A percentile compares a stretch with the other conserved stretches of the same genome.
Conservation (phyloP, 164 flowering plant species). For the Annona squamosa region DNA sequence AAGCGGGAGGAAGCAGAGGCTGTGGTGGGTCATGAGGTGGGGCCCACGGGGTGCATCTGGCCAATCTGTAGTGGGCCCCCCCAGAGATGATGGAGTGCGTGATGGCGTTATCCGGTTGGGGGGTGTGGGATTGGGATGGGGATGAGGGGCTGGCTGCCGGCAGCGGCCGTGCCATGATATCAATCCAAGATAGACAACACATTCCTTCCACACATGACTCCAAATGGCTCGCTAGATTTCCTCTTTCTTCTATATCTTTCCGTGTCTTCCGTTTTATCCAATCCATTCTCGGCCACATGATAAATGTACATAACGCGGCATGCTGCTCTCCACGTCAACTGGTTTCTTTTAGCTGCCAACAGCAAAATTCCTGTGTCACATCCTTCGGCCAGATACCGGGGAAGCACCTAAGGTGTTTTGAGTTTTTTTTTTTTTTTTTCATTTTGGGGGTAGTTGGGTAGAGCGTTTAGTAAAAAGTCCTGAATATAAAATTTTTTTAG, state of each 20-base stretch:
- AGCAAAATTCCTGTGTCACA: not conserved
- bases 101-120: constrained; percentile 39
- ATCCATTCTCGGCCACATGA: not conserved
- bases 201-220: constrained; percentile 33
- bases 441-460: no score
- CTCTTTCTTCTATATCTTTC: not conserved
- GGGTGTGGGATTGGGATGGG: constrained; percentile 10
- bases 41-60: constrained; percentile 35
- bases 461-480: no score
- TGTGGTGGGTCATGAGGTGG: constrained; percentile 38
- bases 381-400: not conserved
- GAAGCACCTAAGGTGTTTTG: not conserved
- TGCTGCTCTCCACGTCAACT: constrained; percentile 1
- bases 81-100: constrained; percentile 34
- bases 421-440: not conserved
- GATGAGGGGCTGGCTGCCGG: constrained; percentile 33
- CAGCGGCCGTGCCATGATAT: constrained; percentile 31
- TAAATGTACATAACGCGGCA: not conserved
- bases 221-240: constrained; percentile 12
- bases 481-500: no score
- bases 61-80: constrained; percentile 41
- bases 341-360: not conserved
- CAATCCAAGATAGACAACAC: constrained; percentile 38
- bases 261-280: not conserved
- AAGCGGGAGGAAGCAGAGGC: constrained; percentile 8